Percentiles rank a stretch among this genome's conserved stretches.
Evolutionary conservation across 2,329 filamentous ascomycete genomes (phyloP).

Genomic region (Fusarium papillatum): DNA sequence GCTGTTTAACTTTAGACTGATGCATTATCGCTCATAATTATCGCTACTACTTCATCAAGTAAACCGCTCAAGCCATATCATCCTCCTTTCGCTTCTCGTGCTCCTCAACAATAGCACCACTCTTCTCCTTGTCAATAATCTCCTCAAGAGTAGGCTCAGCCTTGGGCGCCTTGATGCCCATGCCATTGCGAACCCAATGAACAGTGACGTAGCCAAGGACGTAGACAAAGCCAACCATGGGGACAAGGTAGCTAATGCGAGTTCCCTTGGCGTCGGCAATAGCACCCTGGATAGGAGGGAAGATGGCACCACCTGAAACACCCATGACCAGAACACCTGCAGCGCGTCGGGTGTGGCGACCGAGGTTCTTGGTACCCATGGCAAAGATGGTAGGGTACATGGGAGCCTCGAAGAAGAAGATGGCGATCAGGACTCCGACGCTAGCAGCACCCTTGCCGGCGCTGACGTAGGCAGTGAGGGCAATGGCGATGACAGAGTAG

Average conservation of each 20-base stretch:
- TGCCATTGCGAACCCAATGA: slow-evolving; percentile 36
- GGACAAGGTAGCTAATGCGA: slow-evolving; percentile 40
- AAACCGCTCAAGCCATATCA: slow-evolving; percentile 22
- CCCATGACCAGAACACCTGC: slow-evolving; percentile 79
- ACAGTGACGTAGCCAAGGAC: slow-evolving; percentile 37
- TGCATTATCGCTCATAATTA: not conserved
- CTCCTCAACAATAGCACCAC: slow-evolving; percentile 29
- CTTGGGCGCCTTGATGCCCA: slow-evolving; percentile 28
- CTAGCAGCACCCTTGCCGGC: slow-evolving; percentile 57
- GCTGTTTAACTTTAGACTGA: not conserved
- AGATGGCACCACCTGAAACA: slow-evolving; percentile 76
- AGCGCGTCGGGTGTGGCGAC: slow-evolving; percentile 82
- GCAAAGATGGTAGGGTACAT: slow-evolving; percentile 88
- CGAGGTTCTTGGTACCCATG: slow-evolving; percentile 80
- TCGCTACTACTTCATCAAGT: not conserved
- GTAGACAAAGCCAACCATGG: slow-evolving; percentile 41
- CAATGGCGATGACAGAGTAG: slow-evolving; percentile 74
- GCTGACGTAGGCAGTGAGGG: slow-evolving; percentile 65
- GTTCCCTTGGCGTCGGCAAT: slow-evolving; percentile 41
- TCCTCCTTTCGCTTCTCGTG: slow-evolving; percentile 36
- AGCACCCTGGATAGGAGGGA: slow-evolving; percentile 36
- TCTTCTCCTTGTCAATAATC: slow-evolving; percentile 13
- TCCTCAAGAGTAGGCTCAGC: slow-evolving; percentile 1
- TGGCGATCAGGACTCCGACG: slow-evolving; percentile 75
- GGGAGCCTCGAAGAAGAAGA: slow-evolving; percentile 84